These are phyloP conservation scores for Cinchona pubescens DNA, from an alignment of 257 asterid species.

Conservation along the genomic window DNA sequence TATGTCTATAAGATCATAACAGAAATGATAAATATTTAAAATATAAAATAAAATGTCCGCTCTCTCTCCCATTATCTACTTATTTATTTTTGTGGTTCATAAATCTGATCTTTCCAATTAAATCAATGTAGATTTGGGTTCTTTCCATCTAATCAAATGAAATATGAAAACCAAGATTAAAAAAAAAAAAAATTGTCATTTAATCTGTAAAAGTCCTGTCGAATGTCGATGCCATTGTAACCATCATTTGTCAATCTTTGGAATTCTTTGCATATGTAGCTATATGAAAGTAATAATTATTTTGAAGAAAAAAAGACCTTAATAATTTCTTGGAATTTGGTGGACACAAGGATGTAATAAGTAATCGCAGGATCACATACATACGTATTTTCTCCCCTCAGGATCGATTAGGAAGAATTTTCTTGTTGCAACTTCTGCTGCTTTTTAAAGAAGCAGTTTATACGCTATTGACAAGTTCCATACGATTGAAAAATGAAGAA, in stretches of 20 bases:
- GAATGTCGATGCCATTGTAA: too few relatives aligned
- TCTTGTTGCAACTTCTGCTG: neutral
- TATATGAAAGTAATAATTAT: too few relatives aligned
- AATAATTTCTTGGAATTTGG: too few relatives aligned
- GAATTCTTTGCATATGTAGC: too few relatives aligned
- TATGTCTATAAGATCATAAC: too few relatives aligned
- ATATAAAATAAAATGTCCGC: too few relatives aligned
- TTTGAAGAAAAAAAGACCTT: too few relatives aligned
- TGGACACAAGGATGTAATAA: neutral
- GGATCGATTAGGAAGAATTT: too few relatives aligned
- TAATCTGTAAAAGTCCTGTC: neutral
- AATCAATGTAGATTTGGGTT: neutral
- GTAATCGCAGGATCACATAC: neutral
- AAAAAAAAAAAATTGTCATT: neutral
- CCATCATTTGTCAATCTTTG: too few relatives aligned
- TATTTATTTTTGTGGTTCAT: neutral
- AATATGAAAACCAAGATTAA: neutral
- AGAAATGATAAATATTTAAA: too few relatives aligned
- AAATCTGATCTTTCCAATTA: too few relatives aligned
- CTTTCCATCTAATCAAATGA: neutral
- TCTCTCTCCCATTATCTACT: conserved; percentile 4
- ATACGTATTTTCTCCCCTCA: too few relatives aligned
- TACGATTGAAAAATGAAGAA: neutral
- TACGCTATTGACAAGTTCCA: neutral
- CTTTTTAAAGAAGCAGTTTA: neutral